Conservation (phyloP, 108 stramenopile species). For the Poteriospumella lacustris region DNA sequence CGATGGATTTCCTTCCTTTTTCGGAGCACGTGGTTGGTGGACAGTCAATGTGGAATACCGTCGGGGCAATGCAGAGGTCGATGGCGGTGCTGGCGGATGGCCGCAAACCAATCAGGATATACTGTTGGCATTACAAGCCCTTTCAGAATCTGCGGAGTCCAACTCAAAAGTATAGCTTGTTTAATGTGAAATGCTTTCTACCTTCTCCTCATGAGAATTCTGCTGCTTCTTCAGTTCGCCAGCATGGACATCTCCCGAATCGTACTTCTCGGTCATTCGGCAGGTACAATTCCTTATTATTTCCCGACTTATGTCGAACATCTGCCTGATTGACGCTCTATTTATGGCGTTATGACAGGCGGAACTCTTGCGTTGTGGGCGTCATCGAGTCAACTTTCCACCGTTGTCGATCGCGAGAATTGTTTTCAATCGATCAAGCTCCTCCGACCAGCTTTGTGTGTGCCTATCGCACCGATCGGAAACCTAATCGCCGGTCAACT, state of each 20-base stretch:
- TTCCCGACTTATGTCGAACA: background rate
- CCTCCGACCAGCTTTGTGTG: background rate
- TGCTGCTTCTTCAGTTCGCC: background rate
- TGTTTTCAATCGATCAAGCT: background rate
- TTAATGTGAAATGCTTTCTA: background rate
- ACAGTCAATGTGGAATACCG: slow-evolving; percentile 22
- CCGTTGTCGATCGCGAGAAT: background rate
- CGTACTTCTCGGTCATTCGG: slow-evolving; percentile 23
- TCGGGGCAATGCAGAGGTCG: background rate
- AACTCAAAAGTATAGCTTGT: background rate
- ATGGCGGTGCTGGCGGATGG: slow-evolving; percentile 18
- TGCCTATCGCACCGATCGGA: slow-evolving; percentile 23
- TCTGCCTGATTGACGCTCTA: background rate
- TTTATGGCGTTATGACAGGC: background rate
- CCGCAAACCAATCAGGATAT: background rate
- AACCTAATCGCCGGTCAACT: background rate
- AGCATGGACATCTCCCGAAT: background rate
- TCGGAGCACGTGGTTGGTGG: background rate
- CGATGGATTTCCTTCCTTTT: background rate
- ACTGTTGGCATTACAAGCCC: background rate
- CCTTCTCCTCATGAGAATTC: background rate
- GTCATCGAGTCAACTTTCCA: background rate
- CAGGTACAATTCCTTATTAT: background rate
- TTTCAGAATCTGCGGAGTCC: background rate
- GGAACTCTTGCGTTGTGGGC: background rate